phyloP scores from a whole-genome alignment of 768 basidiomycete species.

The Phylloporus arenicola region DNA sequence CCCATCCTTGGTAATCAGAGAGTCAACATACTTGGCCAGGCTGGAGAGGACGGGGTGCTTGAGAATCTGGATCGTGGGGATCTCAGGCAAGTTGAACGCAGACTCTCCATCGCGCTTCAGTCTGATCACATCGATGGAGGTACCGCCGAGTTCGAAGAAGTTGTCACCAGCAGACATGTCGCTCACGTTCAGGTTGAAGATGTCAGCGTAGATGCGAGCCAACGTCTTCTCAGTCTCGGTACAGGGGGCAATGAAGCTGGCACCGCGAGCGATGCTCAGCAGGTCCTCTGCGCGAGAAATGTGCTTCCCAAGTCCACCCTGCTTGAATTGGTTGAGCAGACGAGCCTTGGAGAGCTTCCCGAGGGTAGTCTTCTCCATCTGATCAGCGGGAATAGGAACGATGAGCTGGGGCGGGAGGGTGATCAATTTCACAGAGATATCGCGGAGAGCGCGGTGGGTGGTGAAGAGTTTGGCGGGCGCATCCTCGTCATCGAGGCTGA shows the following conservation, averaged over 20 bases:
- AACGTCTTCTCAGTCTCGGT: constrained; percentile 24
- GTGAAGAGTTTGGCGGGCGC: constrained; percentile 20
- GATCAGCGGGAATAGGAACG: constrained; percentile 33
- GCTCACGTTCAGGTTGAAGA: too few species aligned
- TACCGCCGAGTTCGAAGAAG: too few species aligned
- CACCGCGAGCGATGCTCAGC: constrained; percentile 20
- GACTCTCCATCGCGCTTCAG: constrained; percentile 28
- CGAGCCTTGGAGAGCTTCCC: constrained; percentile 40
- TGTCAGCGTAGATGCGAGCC: too few species aligned
- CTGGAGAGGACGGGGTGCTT: constrained; percentile 29
- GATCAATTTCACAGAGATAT: too few species aligned
- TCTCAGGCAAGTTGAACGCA: constrained; percentile 27
- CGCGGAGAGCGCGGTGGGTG: too few species aligned
- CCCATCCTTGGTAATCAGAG: constrained; percentile 21
- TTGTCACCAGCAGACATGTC: too few species aligned
- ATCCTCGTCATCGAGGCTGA: constrained; percentile 20
- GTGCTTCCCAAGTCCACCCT: constrained; percentile 31
- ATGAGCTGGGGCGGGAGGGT: constrained; percentile 34
- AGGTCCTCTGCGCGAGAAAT: constrained; percentile 26
- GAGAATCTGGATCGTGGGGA: constrained; percentile 38
- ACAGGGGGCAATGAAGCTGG: constrained; percentile 18
- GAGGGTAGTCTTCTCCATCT: constrained; percentile 40
- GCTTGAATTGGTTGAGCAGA: constrained; percentile 33
- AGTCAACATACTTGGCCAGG: constrained; percentile 30
- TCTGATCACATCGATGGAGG: too few species aligned